Base-by-base conservation (phyloP, 306 rosid species). In the Glycine soja region DNA sequence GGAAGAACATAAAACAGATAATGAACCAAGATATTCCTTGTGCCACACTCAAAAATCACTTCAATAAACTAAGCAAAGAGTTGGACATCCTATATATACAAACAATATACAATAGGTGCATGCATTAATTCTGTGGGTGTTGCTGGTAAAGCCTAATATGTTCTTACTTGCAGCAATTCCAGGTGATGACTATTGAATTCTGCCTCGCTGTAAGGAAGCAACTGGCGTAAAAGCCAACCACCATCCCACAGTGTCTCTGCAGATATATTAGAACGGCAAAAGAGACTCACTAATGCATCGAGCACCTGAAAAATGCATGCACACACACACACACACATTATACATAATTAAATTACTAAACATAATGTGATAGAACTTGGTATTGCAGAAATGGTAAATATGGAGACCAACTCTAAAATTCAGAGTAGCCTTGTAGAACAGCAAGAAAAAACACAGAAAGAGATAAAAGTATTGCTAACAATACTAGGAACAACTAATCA, bases 171-270 rank as follows among this genome's bases (percentile, higher is more conserved):
- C 82, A 94, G 81, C 87, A 87, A 70, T 64, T 88, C 87, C 84
- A 90, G 89, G 86, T 94, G 98, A 81, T 82, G 82, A 40, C 83
- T 83, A 74, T 87, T 94, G 75, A 94, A 92, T 68, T 94, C 94
- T 47, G 89, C 90, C 86, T 90, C 91, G 36, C 98, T 88, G 76
- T 92, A 91, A 74, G 98, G 97, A 84, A 94, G 90, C 87, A 94
- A 85, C 90, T 94, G 98, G 69, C 97, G 91, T 87, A 94, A 88
- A 85, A 94, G 98, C 98, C 98, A 94, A 77, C 98, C 98, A 47
- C 98, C 98, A 85, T 90, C 91, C 98, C 98, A 94, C 78, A 92
- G 79, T 72, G 94, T 88, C 86, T 94, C 98, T 36, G 98, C 90
- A 61, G 98, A 91, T 82, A 94, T 84, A 88, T 89, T 94, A 72